Percentiles rank a stretch among this genome's conserved stretches.
phyloP scores from a whole-genome alignment of 306 rosid genomes.

The Casuarina glauca region DNA sequence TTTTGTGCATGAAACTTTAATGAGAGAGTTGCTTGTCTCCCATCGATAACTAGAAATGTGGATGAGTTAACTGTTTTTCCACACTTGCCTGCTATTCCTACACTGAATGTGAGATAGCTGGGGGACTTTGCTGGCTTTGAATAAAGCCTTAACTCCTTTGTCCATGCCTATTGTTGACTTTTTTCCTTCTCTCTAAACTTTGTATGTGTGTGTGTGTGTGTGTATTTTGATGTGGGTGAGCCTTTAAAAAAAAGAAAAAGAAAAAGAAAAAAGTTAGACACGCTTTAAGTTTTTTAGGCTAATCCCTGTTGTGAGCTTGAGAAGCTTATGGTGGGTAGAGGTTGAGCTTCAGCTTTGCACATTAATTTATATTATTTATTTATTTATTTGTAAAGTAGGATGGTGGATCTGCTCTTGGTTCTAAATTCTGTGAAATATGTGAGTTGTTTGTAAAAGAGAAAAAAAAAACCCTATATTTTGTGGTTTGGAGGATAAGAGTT shows the following conservation, averaged over 20 bases:
- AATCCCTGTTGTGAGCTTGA: not conserved
- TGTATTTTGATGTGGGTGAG: not conserved
- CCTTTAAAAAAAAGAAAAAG: not conserved
- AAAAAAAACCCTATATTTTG: not conserved
- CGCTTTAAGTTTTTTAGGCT: not conserved
- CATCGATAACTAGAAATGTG: not conserved
- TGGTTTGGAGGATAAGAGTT: not conserved
- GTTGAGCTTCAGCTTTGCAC: not conserved
- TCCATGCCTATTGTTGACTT: not conserved
- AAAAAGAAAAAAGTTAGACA: not conserved
- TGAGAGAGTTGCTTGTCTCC: not conserved
- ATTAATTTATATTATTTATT: too few species aligned
- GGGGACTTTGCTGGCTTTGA: not conserved
- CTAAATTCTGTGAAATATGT: too few species aligned
- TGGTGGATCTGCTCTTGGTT: too few species aligned
- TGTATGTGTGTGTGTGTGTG: not conserved
- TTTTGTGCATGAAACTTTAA: not conserved
- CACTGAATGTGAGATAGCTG: constrained; percentile 1
- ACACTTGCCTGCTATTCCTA: not conserved
- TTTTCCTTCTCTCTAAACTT: not conserved
- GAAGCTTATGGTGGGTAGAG: not conserved
- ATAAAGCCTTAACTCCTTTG: not conserved
- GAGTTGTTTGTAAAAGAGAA: too few species aligned
- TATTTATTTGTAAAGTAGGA: too few species aligned
- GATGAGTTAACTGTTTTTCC: not conserved